phyloP scores from a whole-genome alignment of 805 yeast genomes.

The Candida jianshihensis region DNA sequence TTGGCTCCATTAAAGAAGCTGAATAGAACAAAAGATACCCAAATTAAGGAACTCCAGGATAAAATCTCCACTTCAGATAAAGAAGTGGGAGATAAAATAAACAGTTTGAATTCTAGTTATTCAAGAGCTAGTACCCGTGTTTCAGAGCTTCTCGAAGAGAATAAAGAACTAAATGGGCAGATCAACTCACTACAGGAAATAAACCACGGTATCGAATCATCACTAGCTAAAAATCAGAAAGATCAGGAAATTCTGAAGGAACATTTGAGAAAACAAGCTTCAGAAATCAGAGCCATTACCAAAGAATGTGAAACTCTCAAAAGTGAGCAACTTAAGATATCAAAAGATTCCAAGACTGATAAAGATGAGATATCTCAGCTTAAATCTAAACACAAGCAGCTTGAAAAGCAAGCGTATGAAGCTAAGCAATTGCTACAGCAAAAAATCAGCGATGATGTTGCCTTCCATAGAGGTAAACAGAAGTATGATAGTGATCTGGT shows the following conservation, averaged over 20 bases:
- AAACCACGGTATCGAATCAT: conserved; percentile 27
- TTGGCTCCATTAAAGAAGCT: conserved; percentile 22
- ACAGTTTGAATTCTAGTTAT: conserved; percentile 26
- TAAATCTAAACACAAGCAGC: conserved; percentile 25
- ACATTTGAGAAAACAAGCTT: conserved; percentile 20
- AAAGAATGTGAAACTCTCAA: conserved; percentile 25
- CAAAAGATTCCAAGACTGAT: conserved; percentile 21
- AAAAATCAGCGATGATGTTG: conserved; percentile 35
- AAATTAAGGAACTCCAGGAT: conserved; percentile 25
- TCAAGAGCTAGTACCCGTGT: conserved; percentile 30
- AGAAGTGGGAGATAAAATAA: conserved; percentile 29
- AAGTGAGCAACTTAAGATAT: conserved; percentile 21
- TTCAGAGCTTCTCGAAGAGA: conserved; percentile 35
- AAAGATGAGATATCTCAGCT: conserved; percentile 21
- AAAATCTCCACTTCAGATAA: conserved; percentile 25
- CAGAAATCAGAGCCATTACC: conserved; percentile 21
- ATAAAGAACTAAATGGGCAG: conserved; percentile 33
- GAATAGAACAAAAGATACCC: conserved; percentile 27
- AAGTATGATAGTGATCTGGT: conserved; percentile 33
- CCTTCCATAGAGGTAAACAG: conserved; percentile 39
- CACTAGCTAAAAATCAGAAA: conserved; percentile 28
- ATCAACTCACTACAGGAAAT: conserved; percentile 32
- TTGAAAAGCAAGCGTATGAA: conserved; percentile 40
- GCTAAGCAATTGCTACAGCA: conserved; percentile 35
- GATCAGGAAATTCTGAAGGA: conserved; percentile 26